Evolutionary conservation across 169 alveolate species (phyloP).

Genomic region (Plasmodium fragile): DNA sequence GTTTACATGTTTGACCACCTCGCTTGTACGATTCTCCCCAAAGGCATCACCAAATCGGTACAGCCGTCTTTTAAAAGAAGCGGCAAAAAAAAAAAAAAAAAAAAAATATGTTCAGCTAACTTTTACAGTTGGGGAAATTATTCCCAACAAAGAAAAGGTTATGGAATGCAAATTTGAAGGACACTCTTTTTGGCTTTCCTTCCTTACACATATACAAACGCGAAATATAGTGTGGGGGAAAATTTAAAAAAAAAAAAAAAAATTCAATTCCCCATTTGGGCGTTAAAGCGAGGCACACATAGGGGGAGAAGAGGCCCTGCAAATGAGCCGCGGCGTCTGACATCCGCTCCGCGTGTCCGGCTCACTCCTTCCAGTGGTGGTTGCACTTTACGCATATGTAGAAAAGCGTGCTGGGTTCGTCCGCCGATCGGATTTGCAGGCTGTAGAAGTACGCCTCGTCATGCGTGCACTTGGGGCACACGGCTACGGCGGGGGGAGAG

Average conservation of each 20-base stretch:
- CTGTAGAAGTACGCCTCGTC: constrained; percentile 88
- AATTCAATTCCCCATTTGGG: background rate
- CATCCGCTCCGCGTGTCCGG: background rate
- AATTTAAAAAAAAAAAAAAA: no score
- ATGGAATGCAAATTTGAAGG: background rate
- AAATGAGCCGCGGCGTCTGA: background rate
- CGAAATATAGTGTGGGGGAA: background rate
- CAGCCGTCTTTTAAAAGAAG: background rate
- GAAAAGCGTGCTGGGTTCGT: constrained; percentile 87
- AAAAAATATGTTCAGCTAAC: background rate
- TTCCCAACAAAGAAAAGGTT: background rate
- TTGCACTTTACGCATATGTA: constrained; percentile 85
- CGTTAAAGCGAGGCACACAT: background rate
- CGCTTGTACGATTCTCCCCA: background rate
- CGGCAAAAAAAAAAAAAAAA: background rate
- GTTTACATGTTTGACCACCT: background rate
- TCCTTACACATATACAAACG: background rate
- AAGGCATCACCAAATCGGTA: background rate
- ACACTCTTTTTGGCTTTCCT: background rate
- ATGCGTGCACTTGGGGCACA: constrained; percentile 86
- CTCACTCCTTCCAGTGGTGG: constrained; percentile 85
- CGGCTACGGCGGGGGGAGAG: constrained; percentile 75
- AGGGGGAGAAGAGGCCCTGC: background rate
- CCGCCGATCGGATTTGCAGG: constrained; percentile 88
- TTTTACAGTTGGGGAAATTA: background rate